phyloP scores from a whole-genome alignment of 2,329 filamentous ascomycete genomes.

The Cadophora luteo-olivacea region DNA sequence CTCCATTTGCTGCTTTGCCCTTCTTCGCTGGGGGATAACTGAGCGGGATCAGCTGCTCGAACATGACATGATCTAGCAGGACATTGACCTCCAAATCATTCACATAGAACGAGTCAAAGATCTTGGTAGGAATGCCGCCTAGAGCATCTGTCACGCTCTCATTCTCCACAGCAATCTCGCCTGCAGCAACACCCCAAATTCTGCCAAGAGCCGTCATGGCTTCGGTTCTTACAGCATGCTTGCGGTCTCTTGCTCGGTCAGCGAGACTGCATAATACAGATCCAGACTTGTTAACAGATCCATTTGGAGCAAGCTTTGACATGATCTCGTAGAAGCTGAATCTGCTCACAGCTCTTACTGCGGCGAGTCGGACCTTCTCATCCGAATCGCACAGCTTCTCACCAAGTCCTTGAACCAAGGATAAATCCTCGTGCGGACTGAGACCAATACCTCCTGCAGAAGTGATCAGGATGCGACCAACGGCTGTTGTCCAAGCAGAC shows the following conservation, averaged over 20 bases:
- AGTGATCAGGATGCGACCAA: slow-evolving; percentile 87
- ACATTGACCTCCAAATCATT: slow-evolving; percentile 89
- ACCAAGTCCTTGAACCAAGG: slow-evolving; percentile 74
- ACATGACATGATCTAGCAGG: slow-evolving; percentile 82
- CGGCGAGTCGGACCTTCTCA: slow-evolving; percentile 87
- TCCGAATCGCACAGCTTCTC: slow-evolving; percentile 88
- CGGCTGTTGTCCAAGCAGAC: slow-evolving; percentile 83
- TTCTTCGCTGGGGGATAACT: slow-evolving; percentile 79
- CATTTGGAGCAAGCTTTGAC: slow-evolving; percentile 78
- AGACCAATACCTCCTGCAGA: slow-evolving; percentile 90
- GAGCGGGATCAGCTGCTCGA: slow-evolving; percentile 89
- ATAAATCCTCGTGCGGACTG: slow-evolving; percentile 79
- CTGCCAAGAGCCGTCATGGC: slow-evolving; percentile 85
- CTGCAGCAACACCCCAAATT: slow-evolving; percentile 92
- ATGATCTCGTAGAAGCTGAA: slow-evolving; percentile 85
- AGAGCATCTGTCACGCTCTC: slow-evolving; percentile 78
- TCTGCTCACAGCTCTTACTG: slow-evolving; percentile 81
- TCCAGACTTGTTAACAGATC: slow-evolving; percentile 75
- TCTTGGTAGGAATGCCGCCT: slow-evolving; percentile 80
- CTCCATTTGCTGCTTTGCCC: slow-evolving; percentile 65
- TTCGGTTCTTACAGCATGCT: slow-evolving; percentile 79
- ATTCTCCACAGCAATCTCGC: slow-evolving; percentile 84
- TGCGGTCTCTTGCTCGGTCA: slow-evolving; percentile 88
- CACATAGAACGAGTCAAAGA: slow-evolving; percentile 87
- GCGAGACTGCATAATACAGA: slow-evolving; percentile 84